phyloP scores from a whole-genome alignment of 371 early-diverging fungal species.

The Actinomortierella ambigua region DNA sequence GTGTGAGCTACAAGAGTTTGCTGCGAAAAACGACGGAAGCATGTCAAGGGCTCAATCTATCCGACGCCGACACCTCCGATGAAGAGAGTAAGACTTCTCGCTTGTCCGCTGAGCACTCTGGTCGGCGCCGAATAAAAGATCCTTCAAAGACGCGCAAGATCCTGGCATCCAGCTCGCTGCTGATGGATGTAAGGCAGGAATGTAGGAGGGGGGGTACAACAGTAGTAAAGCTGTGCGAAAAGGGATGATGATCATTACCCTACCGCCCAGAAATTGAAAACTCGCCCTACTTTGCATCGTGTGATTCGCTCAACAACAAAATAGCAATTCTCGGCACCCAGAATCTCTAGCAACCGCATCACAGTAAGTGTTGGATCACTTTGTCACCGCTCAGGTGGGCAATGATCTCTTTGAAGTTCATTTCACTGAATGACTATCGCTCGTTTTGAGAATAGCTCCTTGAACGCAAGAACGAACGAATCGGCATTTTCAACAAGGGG shows the following conservation, averaged over 20 bases:
- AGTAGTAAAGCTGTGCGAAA: too few species aligned
- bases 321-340: constrained; percentile 34
- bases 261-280: too few species aligned
- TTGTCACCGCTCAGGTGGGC: not conserved
- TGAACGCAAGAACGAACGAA: constrained; percentile 16
- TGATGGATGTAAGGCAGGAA: constrained; percentile 43
- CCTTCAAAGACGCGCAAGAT: constrained; percentile 34
- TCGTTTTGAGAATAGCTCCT: constrained; percentile 2
- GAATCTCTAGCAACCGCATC: constrained; percentile 23
- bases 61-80: not conserved
- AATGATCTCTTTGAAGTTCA: too few species aligned
- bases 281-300: not conserved
- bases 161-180: constrained; percentile 24
- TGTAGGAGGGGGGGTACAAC: too few species aligned
- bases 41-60: not conserved
- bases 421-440: too few species aligned
- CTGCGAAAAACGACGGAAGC: not conserved
- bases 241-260: too few species aligned
- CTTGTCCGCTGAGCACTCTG: too few species aligned
- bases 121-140: too few species aligned
- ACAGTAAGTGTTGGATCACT: constrained; percentile 15
- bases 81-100: too few species aligned
- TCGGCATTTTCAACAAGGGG: constrained; percentile 39
- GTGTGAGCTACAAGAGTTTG: too few species aligned
- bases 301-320: constrained; percentile 1